Percentiles rank a stretch among this genome's conserved stretches.
Evolutionary conservation across 495 filamentous ascomycete species (phyloP).

Genomic region (Penicillium bialowiezense): DNA sequence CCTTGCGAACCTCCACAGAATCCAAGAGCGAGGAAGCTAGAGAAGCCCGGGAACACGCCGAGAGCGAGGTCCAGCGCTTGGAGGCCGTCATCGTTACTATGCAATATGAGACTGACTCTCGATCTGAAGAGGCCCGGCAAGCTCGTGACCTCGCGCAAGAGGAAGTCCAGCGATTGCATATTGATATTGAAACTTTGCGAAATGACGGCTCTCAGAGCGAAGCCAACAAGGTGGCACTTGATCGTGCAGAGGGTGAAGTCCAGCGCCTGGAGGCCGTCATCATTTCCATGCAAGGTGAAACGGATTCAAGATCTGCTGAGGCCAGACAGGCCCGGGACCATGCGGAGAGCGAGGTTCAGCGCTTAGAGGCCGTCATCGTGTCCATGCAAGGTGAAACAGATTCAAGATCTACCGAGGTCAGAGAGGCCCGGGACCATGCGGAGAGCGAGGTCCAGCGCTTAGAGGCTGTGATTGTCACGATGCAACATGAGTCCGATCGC

Average conservation of each 20-base stretch:
- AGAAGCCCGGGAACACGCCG: slow-evolving; percentile 27
- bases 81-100: slow-evolving; percentile 8
- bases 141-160: slow-evolving; percentile 11
- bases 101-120: not conserved
- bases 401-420: not conserved
- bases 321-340: not conserved
- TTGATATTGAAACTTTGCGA: slow-evolving; percentile 9
- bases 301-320: slow-evolving; percentile 1
- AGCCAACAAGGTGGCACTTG: too few species aligned
- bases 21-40: not conserved
- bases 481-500: slow-evolving; percentile 4
- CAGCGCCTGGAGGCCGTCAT: slow-evolving; percentile 19
- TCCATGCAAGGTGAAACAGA: not conserved
- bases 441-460: slow-evolving; percentile 5
- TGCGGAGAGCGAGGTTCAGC: slow-evolving; percentile 6
- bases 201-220: too few species aligned
- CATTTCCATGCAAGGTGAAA: not conserved
- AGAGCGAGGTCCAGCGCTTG: slow-evolving; percentile 16
- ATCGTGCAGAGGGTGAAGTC: slow-evolving; percentile 14
- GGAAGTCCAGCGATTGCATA: slow-evolving; percentile 16
- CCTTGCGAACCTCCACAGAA: slow-evolving; percentile 1
- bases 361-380: slow-evolving; percentile 9
- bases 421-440: not conserved
- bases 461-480: not conserved
- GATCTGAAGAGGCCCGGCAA: slow-evolving; percentile 9